Base-by-base conservation (phyloP, 192 early-diverging fungal species). In the Fimicolochytrium jonesii region DNA sequence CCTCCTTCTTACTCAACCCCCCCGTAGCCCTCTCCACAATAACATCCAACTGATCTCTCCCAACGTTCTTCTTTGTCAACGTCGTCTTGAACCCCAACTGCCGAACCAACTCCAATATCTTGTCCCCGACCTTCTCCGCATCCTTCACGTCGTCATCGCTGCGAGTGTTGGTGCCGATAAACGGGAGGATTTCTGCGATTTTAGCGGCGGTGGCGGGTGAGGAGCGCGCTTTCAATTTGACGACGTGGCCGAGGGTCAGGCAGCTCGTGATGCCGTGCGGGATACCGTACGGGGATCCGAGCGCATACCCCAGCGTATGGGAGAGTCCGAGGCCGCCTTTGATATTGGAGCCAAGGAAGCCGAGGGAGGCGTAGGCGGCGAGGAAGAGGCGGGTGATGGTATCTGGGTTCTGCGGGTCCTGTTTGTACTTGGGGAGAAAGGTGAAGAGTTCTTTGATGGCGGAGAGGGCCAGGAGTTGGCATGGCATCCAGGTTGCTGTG, bases 11-110 rank as follows among this genome's bases (percentile, higher is more conserved):
- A 13, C 18, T 42, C 43, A 59, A 45, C 3, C 56, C 56, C 3
- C 41, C 23, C 11, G 56, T 44, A 20, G 56, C 56, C 39, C 56
- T 15, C 15, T 9, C 37, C 20, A 59, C 56, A 59, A 59, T 59
- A 2, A 46, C 20, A 28, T 59, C 41, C 5, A 45, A 25, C 56
- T 59, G 41, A 11, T 59, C 56, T 30, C 31, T 59, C 10, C 41
- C 26, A 5, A 59, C 56, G 5, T 23, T 23, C 41, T 59, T 45
- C 26, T 44, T 42, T 2, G 43, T 45, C 37, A 59, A 23, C 4
- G 56, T 59, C 4, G 56, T 59, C 39, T 44, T 43, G 13, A 59
- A 43, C 41, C 56, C 56, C 5, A 59, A 20, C 4, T 30, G 41
- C 28, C 26, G 2, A 11, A 59, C 56, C 37, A 59, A 32, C 13